Conservation (phyloP, 306 rosid genomes). For the Rubus idaeus region DNA sequence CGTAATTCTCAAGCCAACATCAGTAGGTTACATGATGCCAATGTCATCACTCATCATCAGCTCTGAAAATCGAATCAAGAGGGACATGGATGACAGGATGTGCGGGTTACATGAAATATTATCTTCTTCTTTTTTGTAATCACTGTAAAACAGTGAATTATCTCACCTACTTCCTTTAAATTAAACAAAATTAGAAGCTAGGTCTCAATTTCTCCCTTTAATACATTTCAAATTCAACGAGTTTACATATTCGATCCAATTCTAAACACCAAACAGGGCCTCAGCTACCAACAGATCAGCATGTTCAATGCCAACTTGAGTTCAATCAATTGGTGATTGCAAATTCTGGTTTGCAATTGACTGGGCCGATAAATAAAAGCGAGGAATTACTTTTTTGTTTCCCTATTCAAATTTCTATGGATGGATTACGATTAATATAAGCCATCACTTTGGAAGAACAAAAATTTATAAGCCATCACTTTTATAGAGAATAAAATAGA, state of each 20-base stretch:
- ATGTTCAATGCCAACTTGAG: background rate
- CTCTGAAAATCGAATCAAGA: background rate
- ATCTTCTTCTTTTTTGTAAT: background rate
- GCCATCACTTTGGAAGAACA: background rate
- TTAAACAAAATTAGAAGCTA: too few relatives aligned
- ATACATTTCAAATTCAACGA: too few relatives aligned
- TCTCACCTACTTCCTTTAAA: too few relatives aligned
- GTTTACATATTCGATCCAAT: background rate
- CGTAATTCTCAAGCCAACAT: conserved; percentile 1
- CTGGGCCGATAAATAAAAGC: background rate
- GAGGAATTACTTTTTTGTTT: too few relatives aligned
- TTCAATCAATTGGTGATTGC: background rate
- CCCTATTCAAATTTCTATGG: background rate
- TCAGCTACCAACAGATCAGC: too few relatives aligned
- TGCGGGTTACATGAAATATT: too few relatives aligned
- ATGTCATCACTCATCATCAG: background rate
- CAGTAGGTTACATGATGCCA: background rate
- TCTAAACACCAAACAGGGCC: background rate
- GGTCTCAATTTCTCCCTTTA: too few relatives aligned
- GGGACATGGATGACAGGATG: too few relatives aligned
- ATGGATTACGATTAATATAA: background rate
- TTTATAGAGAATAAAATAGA: background rate
- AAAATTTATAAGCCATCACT: background rate
- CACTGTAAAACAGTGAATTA: background rate
- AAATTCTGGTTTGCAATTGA: background rate